phyloP scores from a whole-genome alignment of 495 filamentous ascomycete species.

The Xanthoparmelia taractica region DNA sequence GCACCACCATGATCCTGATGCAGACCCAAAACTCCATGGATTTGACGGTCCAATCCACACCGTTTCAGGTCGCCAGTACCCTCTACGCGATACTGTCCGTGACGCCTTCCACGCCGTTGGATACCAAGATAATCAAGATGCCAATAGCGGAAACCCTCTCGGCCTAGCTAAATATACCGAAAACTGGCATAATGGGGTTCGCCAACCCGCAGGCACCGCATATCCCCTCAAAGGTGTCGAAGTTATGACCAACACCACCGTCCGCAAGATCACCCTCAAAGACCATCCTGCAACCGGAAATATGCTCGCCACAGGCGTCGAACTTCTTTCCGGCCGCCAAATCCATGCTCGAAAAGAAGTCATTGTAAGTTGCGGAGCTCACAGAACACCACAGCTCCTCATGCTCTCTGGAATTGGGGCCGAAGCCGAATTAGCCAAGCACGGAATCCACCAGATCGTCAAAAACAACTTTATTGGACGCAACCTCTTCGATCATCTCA shows the following conservation, averaged over 20 bases:
- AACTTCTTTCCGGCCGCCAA: constrained; percentile 23
- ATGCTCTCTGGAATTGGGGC: constrained; percentile 52
- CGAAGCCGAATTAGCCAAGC: constrained; percentile 26
- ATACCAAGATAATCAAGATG: constrained; percentile 6
- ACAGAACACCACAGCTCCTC: constrained; percentile 48
- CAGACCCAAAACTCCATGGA: constrained; percentile 25
- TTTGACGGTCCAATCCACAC: constrained; percentile 28
- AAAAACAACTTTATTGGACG: constrained; percentile 37
- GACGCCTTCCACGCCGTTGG: not conserved
- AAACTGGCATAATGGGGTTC: constrained; percentile 6
- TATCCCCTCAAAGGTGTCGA: constrained; percentile 23
- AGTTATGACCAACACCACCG: constrained; percentile 29
- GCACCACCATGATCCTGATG: constrained; percentile 19
- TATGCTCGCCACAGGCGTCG: constrained; percentile 25
- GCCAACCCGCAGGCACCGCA: constrained; percentile 8
- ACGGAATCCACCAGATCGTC: constrained; percentile 36
- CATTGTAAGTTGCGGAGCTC: constrained; percentile 44
- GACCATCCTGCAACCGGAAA: constrained; percentile 6
- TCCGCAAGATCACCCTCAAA: constrained; percentile 27
- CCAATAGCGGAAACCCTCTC: constrained; percentile 6
- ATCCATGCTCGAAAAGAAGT: constrained; percentile 33
- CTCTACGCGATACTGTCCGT: constrained; percentile 18
- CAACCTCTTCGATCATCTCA: constrained; percentile 40
- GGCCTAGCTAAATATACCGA: constrained; percentile 4
- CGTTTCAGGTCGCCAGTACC: constrained; percentile 28